Base-by-base conservation (phyloP, 2,329 filamentous ascomycete genomes). In the Microascus cirrosus region DNA sequence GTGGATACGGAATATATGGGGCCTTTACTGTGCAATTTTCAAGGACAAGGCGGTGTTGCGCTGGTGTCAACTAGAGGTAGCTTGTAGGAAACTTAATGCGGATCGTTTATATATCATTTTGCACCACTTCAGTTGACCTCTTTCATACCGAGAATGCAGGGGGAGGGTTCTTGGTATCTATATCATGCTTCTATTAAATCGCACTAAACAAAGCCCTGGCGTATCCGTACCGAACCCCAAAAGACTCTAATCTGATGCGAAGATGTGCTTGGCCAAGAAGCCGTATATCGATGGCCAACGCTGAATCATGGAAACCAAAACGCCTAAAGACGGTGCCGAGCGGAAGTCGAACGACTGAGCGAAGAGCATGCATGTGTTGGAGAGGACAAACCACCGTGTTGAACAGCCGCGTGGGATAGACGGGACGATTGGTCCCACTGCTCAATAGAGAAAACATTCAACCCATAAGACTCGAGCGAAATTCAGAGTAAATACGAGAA, bases 131-230 rank as follows among this genome's bases (percentile, higher is more conserved):
- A 13, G 15, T 18, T 45, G 2, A 45, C n/a, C 10, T 15, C 39
- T 45, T 42, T 45, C 6, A n/a, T 45, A n/a, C 18, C 13, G 13
- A 7, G 13, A 5, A 18, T n/a, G n/a, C 13, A n/a, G 15, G 34
- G 25, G 25, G 36, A 34, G 7, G 20, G 39, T 1, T 45, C 6
- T 22, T 39, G 55, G 55, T 56, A 56, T 56, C 55, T 56, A 56
- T 50, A 56, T 50, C 24, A 22, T 34, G 34, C 51, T 48, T 56
- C 55, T 56, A 56, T 56, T 50, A 20, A 50, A 24, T 56, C 28
- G 18, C 42, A 48, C 28, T 56, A 35, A 34, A 32, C 20, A 28
- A 35, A 34, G 25, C 22, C 20, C 32, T 20, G 25, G 2, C 32
- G 13, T 51, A 20, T 50, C 45, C 22, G 6, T 24, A 22, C 24